Evolutionary conservation across 176 grass and related monocot genomes (phyloP), one percentile per base, ranked within the genome.

Genomic region (Musa acuminata): DNA sequence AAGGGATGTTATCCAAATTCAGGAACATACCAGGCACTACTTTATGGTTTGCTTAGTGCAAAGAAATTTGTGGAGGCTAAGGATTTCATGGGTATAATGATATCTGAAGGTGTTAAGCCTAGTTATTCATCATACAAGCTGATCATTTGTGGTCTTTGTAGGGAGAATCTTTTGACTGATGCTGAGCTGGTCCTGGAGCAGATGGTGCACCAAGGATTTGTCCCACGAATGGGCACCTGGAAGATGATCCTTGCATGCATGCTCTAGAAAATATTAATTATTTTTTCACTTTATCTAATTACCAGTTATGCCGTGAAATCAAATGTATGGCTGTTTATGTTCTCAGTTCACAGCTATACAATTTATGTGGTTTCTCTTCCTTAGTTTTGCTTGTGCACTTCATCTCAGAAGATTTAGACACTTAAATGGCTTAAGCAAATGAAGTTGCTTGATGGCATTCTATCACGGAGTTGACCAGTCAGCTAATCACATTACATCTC

Each of bases 221-320:
- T 87, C 77, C 94, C 90, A 73, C 59, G 84, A 51, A 87, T 87
- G 82, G 88, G 94, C 43, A 93, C 87, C 14, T 98, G 94, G 94
- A 82, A 25, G 64, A 84, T 87, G 69, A 80, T 98, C 64, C 51
- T 91, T 16, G 80, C 70, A 80, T 87, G 73, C 20, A 68, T 88
- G 24, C 85, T 69, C 49, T 71, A 73, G 67, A 54, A 64, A 10
- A 65, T 20, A 43, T 43, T 43, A 65, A 65, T 26, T 27, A 27
- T 65, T 67, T 26, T 13, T 13, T 17, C 35, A 16, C 26, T 16
- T 66, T 25, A 66, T 66, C 26, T 67, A 67, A 27, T 43, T 11
- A 13, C 64, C 3, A 43, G 35, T 43, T 43, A 43, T 43, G 3
- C 35, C 35, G 4, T 6, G 35, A 43, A 43, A 43, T 43, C 35